Conservation (phyloP, 176 grass and related monocot species). For the Pontederia crassipes region DNA sequence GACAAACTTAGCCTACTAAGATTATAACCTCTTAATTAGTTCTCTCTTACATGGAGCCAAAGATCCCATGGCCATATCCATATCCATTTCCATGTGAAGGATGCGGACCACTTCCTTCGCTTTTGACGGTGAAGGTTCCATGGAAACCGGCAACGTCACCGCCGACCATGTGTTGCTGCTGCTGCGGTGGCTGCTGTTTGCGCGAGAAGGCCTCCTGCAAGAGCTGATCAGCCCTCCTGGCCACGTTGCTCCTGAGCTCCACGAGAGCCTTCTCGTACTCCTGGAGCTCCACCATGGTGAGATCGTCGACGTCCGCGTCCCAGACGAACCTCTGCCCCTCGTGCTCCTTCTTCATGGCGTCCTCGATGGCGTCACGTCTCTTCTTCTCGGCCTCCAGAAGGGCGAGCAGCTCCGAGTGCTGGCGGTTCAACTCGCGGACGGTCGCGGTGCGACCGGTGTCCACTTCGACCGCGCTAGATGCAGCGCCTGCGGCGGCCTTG, state of each 20-base stretch:
- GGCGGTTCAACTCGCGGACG: constrained; percentile 17
- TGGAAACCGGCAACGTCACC: too few relatives aligned
- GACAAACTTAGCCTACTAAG: too few relatives aligned
- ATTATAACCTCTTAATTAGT: too few relatives aligned
- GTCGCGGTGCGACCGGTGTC: constrained; percentile 6
- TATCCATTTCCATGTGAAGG: too few relatives aligned
- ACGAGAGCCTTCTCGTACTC: constrained; percentile 20
- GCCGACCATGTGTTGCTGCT: not conserved
- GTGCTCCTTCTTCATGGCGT: constrained; percentile 6
- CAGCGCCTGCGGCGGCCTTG: too few relatives aligned
- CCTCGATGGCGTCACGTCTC: not conserved
- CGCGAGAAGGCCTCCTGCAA: constrained; percentile 18
- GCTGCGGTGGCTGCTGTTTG: not conserved
- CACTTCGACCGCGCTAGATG: not conserved
- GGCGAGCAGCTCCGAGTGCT: constrained; percentile 19
- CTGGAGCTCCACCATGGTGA: constrained; percentile 20
- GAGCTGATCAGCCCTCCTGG: constrained; percentile 20
- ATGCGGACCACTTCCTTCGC: too few relatives aligned
- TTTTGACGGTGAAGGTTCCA: too few relatives aligned
- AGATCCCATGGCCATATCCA: too few relatives aligned
- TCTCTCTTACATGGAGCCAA: too few relatives aligned
- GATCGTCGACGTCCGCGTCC: constrained; percentile 17
- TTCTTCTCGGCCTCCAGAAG: constrained; percentile 22
- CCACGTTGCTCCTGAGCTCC: constrained; percentile 18
- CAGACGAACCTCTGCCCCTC: not conserved